phyloP scores from a whole-genome alignment of 1,284 basidiomycete species.

The Gyrodon tennesseensis region DNA sequence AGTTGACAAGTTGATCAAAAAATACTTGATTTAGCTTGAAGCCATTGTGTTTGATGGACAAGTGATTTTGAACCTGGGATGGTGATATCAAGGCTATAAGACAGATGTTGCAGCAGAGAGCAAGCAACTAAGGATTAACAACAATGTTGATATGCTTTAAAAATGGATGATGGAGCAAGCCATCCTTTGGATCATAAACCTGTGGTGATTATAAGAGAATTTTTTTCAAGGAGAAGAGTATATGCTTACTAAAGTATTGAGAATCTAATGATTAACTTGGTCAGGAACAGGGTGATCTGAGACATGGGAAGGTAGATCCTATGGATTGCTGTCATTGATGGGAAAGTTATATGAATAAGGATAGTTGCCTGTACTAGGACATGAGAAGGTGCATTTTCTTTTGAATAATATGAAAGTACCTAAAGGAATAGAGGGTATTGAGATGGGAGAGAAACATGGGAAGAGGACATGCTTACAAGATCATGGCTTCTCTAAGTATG shows the following conservation, averaged over 20 bases:
- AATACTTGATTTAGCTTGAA: background rate
- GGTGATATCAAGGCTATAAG: slow-evolving; percentile 1
- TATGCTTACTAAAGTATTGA: background rate
- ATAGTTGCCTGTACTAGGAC: no score
- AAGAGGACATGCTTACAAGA: background rate
- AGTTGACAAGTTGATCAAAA: background rate
- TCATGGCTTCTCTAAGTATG: no score
- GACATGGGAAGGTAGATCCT: background rate
- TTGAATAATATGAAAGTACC: no score
- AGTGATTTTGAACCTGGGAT: background rate
- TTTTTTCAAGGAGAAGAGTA: background rate
- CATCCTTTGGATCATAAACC: slow-evolving; percentile 1
- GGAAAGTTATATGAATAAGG: no score
- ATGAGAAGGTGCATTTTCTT: no score
- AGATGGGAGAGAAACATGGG: background rate
- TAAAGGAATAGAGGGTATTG: background rate
- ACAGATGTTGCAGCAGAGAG: slow-evolving; percentile 4
- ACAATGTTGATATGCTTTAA: background rate
- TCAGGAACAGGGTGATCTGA: background rate
- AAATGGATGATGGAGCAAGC: background rate
- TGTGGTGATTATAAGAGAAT: background rate
- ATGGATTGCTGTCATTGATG: background rate
- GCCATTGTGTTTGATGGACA: background rate
- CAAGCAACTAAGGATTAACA: background rate
- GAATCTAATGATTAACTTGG: background rate